Base-by-base conservation (phyloP, 768 basidiomycete genomes). In the Suillus clintonianus region DNA sequence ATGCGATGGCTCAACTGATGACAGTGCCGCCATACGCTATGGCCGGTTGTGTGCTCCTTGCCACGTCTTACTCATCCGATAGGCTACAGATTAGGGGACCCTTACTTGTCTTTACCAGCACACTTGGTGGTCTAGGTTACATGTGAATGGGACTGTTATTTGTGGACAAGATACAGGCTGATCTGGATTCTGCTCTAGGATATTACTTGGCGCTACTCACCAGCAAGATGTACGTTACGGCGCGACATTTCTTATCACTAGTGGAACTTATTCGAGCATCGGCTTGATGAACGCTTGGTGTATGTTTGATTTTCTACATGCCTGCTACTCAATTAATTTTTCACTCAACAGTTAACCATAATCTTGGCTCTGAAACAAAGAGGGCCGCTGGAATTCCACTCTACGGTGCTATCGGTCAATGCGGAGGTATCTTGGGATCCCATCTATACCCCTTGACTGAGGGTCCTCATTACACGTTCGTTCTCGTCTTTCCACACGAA, bases 1-100 rank as follows among this genome's bases (percentile, higher is more conserved):
- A 77, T 56, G 83, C 82, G 4, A 63, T 81, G 50, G 79, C 81
- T 0, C 83, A 86, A 66, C 71, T 86, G 1, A 77, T 84, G 67
- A 83, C 83, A 6, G 84, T 86, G 13, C 83, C 85, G 8, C 85
- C 85, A 10, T 86, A 86, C 65, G 82, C 82, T 7, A 77, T 78
- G 4, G 79, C 79, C 1, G 72, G 81, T 11, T 59, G 77, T 13
- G 70, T 83, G 41, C 67, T 83, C 11, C 65, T 80, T 57, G 34
- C 69, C 14, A 60, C 72, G 10, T 80, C 78, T 1, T 84, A 79
- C 63, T 63, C 64, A 22, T 83, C 85, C 6, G 82, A 84, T 65
- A 74, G 79, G 63, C 72, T 81, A 2, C 79, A 80, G 62, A 77
- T 71, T 53, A 80, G 85, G 24, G 84, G 84, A 1, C 43, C 75